Evolutionary conservation across 352 stramenopile genomes (phyloP), one percentile per base, ranked within the genome.

Genomic region (Phytophthora sansomeana): DNA sequence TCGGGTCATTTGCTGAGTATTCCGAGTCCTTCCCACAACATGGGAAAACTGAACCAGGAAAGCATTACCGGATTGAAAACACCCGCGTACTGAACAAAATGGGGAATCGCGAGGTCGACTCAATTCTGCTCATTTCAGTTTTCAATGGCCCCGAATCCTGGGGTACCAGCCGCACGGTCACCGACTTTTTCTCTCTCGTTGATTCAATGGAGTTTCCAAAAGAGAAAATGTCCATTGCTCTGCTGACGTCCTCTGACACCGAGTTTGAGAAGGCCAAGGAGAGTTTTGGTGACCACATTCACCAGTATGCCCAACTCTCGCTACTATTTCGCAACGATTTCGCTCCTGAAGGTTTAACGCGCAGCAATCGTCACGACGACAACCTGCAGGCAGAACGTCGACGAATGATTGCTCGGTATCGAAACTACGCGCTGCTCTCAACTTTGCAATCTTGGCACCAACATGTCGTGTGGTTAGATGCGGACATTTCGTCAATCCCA

Each of bases 381-480:
- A 0, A 7, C n/a, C 30, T 77, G 0, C 77, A 83, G n/a, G 35
- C 28, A 3, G 46, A 47, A 16, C 65, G 77, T 1, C 72, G 77
- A 0, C 69, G 74, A 11, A 80, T 80, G 52, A 44, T 85, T 26
- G 74, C 77, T 14, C 69, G 77, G n/a, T 81, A 85, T 32, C 71
- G 77, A 30, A 85, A 85, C 50, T 78, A 72, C n/a, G 67, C 67
- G 28, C 50, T 85, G 6, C 28, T 74, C 2, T 52, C 64, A 24
- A 75, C 57, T 0, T 49, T 85, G 4, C 55, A 78, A 35, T 28
- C 58, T 30, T 83, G 74, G 74, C 74, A 81, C 35, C 57, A 75
- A 21, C 69, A 79, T 29, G 74, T 83, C 3, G 24, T 85, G 53
- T 85, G 74, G 71, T 35, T 86, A 4, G 75, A 86, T 46, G 69